phyloP scores from a whole-genome alignment of 805 yeast genomes.

The Lachancea cidri region DNA sequence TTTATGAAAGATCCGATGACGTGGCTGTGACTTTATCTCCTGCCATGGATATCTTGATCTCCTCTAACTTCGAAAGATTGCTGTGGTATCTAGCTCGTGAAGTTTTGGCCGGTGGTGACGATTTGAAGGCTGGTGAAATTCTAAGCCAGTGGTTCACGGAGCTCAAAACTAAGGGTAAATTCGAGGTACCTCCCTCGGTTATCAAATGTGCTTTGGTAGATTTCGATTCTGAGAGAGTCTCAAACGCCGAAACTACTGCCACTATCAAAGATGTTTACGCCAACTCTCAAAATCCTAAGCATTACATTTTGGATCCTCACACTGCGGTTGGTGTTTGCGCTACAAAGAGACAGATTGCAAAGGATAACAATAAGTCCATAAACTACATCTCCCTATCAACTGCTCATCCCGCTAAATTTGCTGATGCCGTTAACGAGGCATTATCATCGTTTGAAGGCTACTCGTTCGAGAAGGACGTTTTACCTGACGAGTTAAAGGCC shows the following conservation, averaged over 20 bases:
- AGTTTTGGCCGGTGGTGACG: constrained; percentile 45
- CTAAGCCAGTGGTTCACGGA: constrained; percentile 73
- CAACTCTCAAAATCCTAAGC: constrained; percentile 44
- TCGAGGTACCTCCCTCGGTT: constrained; percentile 61
- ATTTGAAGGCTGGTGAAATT: constrained; percentile 69
- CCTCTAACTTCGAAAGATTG: constrained; percentile 94
- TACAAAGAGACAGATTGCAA: constrained; percentile 53
- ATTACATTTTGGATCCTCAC: constrained; percentile 93
- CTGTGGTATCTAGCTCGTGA: constrained; percentile 90
- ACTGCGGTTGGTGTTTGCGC: constrained; percentile 91
- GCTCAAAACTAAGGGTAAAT: constrained; percentile 71
- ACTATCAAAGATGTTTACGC: constrained; percentile 72
- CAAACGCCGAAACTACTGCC: constrained; percentile 68
- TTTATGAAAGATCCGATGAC: constrained; percentile 67
- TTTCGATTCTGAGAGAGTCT: constrained; percentile 75
- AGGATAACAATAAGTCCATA: constrained; percentile 39
- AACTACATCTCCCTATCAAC: constrained; percentile 79
- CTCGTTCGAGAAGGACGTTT: constrained; percentile 80
- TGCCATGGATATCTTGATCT: constrained; percentile 96
- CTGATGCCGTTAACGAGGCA: constrained; percentile 89
- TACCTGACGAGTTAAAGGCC: constrained; percentile 80
- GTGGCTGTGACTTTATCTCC: constrained; percentile 92
- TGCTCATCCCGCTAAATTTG: constrained; percentile 98
- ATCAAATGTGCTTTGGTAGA: constrained; percentile 60
- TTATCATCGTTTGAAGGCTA: constrained; percentile 61